Base-by-base conservation (phyloP, 1,139 yeast genomes). In the Taphrina sp. region DNA sequence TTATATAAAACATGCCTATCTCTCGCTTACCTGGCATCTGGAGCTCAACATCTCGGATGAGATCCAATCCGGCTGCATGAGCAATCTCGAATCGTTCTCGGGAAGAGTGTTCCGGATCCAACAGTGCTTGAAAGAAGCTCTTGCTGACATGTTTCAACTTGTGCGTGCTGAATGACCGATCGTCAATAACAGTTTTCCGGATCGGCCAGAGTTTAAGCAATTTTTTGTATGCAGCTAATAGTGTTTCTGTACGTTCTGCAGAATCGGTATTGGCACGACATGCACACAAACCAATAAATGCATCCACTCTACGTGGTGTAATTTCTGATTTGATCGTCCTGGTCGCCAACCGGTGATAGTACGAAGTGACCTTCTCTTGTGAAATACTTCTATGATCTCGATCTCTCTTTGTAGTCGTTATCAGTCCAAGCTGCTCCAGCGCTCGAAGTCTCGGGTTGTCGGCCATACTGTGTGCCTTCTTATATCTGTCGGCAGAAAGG, bases 151-250 rank as follows among this genome's bases (percentile, higher is more conserved):
- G 17, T 7, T 38, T 19, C 17, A 16, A 24, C 34, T 22, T 3
- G n/a, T n/a, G n/a, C n/a, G n/a, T n/a, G n/a, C n/a, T n/a, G n/a
- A n/a, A n/a, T n/a, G n/a, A n/a, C n/a, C n/a, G n/a, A n/a, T n/a
- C n/a, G n/a, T n/a, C n/a, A n/a, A n/a, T n/a, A n/a, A n/a, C n/a
- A n/a, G n/a, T n/a, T n/a, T n/a, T n/a, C n/a, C n/a, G n/a, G n/a
- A n/a, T n/a, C n/a, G 54, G 54, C 54, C 54, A 49, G 2, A 45
- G 45, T 3, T 22, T 34, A n/a, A 16, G 36, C 24, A 22, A 49
- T 49, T 17, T 22, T 39, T 22, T 31, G 47, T 31, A 43, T 36
- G 7, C 47, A 36, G 2, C 12, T 19, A 19, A 31, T 20, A 17
- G 31, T 12, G 16, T 31, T 19, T 5, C 20, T n/a, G n/a, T n/a